Percentiles rank a stretch among this genome's conserved stretches.
Evolutionary conservation across 805 yeast genomes (phyloP).

Genomic region (Candida gorgasii): DNA sequence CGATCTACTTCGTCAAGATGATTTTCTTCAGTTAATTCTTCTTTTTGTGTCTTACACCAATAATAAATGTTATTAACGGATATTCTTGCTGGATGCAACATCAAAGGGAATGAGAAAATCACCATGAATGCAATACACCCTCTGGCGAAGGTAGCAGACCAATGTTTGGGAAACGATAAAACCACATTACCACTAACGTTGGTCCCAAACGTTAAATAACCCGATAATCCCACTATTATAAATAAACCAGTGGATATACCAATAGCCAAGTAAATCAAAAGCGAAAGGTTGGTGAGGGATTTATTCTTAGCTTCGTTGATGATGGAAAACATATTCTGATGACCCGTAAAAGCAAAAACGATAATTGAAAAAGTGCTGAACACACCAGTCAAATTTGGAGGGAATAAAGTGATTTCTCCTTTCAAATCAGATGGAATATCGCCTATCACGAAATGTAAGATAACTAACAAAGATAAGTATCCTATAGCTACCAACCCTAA

Average conservation of each 20-base stretch:
- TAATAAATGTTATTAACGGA: conserved; percentile 60
- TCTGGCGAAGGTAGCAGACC: conserved; percentile 55
- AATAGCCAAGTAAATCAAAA: conserved; percentile 53
- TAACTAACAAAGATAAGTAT: conserved; percentile 71
- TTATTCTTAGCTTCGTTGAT: conserved; percentile 74
- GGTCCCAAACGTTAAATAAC: conserved; percentile 82
- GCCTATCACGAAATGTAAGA: conserved; percentile 63
- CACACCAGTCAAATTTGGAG: conserved; percentile 49
- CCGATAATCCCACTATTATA: conserved; percentile 72
- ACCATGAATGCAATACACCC: conserved; percentile 70
- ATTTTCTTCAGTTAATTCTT: not conserved
- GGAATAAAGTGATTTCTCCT: conserved; percentile 34
- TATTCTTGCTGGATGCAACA: conserved; percentile 79
- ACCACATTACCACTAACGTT: conserved; percentile 66
- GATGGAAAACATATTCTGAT: conserved; percentile 90
- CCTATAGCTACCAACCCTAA: conserved; percentile 80
- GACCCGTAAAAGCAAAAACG: conserved; percentile 94
- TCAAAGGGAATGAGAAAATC: conserved; percentile 69
- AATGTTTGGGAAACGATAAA: conserved; percentile 58
- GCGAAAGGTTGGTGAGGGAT: conserved; percentile 39
- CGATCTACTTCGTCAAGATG: not conserved
- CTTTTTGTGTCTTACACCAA: conserved; percentile 50
- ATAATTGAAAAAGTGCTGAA: conserved; percentile 80
- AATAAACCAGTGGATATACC: conserved; percentile 63
- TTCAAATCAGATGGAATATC: conserved; percentile 44